Conservation (phyloP, 169 alveolate genomes). For the Eimeria praecox region DNA sequence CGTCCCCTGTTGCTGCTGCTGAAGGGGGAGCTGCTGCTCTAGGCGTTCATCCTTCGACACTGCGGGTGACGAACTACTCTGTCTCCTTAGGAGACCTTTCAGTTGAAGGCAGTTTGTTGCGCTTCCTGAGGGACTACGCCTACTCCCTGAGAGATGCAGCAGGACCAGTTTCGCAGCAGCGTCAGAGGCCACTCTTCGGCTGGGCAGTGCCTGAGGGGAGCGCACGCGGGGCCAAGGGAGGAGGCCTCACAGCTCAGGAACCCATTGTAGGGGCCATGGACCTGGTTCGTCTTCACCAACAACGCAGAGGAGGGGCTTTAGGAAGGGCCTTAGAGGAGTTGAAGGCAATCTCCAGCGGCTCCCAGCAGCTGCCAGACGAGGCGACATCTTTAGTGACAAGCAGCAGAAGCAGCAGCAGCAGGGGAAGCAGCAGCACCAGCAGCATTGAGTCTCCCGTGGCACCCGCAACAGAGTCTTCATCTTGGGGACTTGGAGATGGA, state of each 20-base stretch:
- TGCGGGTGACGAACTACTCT: slow-evolving; percentile 66
- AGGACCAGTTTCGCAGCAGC: slow-evolving; percentile 50
- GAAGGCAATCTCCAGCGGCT: slow-evolving; percentile 8
- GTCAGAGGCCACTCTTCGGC: slow-evolving; percentile 22
- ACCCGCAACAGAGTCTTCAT: neutral
- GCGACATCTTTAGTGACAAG: neutral
- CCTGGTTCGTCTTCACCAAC: slow-evolving; percentile 23
- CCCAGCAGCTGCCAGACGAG: neutral
- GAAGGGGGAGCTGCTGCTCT: slow-evolving; percentile 4
- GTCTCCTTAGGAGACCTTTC: slow-evolving; percentile 70
- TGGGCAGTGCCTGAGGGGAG: slow-evolving; percentile 30
- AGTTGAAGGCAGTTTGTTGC: slow-evolving; percentile 69
- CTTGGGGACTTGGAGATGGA: slow-evolving; percentile 16
- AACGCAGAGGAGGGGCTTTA: slow-evolving; percentile 49
- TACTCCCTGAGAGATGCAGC: slow-evolving; percentile 12
- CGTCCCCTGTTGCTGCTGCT: slow-evolving; percentile 6
- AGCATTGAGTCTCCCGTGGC: neutral
- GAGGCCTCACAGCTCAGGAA: neutral
- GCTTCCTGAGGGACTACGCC: slow-evolving; percentile 31
- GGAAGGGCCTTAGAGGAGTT: slow-evolving; percentile 58
- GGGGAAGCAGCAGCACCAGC: neutral
- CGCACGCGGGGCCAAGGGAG: neutral
- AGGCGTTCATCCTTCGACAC: neutral
- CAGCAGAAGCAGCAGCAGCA: slow-evolving; percentile 34
- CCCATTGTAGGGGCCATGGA: slow-evolving; percentile 21